A percentile compares a stretch with the other conserved stretches of the same genome.
These are phyloP conservation scores for Amaranthus palmeri DNA, from an alignment of 148 eudicot species.

Conservation along the genomic window DNA sequence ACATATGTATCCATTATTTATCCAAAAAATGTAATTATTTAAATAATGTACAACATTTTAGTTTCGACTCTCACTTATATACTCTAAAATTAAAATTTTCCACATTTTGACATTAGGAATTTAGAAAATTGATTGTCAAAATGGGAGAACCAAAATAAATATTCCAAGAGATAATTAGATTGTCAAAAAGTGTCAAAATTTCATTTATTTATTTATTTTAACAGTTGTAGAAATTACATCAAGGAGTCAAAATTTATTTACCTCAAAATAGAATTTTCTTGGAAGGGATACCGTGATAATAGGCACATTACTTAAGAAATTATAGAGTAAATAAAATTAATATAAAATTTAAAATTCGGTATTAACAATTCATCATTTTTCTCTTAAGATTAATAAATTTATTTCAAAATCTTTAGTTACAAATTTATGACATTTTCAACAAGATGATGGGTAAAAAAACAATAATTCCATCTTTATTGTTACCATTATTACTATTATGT, in stretches of 20 bases:
- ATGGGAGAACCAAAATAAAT: no score
- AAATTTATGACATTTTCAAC: not conserved
- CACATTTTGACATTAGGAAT: no score
- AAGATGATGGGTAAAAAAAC: slow-evolving; percentile 20
- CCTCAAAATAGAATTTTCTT: slow-evolving; percentile 21
- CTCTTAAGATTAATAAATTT: not conserved
- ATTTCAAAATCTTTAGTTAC: not conserved
- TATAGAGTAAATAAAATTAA: not conserved
- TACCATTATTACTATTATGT: slow-evolving; percentile 9
- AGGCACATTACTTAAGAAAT: slow-evolving; percentile 14
- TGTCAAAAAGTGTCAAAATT: not conserved
- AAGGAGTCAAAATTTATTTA: slow-evolving; percentile 6
- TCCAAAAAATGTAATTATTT: no score
- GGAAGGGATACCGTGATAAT: slow-evolving; percentile 19
- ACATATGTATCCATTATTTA: no score
- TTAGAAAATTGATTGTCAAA: no score
- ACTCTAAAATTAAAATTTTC: no score
- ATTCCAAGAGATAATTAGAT: no score
- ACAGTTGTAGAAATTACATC: slow-evolving; percentile 1
- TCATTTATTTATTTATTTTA: no score
- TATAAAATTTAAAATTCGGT: not conserved
- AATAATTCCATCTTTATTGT: not conserved
- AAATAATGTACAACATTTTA: no score
- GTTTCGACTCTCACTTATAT: no score
- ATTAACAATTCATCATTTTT: not conserved